Base-by-base conservation (phyloP, 768 basidiomycete species). In the Holtermanniella nyarrowii region DNA sequence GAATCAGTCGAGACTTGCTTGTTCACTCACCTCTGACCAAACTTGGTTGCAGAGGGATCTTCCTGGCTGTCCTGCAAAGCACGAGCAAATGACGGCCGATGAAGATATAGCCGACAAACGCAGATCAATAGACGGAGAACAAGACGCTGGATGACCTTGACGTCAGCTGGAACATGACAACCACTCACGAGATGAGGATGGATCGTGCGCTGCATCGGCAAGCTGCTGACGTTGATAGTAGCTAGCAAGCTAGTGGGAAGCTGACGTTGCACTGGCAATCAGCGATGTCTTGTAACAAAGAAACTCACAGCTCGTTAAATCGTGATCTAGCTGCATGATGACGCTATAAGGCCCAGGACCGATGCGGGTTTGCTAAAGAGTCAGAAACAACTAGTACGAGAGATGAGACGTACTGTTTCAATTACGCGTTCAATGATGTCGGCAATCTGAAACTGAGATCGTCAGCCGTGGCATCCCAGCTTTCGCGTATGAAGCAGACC, bases 401-500 rank as follows among this genome's bases (percentile, higher is more conserved):
- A 10, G 25, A 27, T 12, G 40, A 11, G 23, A 55, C 61, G 46
- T 44, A 63, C 61, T 21, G 61, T 54, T 26, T 68, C 59, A 44
- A 65, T 70, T 27, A 70, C 65, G 42, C 59, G 55, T 48, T 70
- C 69, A 52, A 65, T 59, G 48, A 70, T 42, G 5, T 39, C 44
- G 2, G 65, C 62, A 11, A 68, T 23, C 10, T 49, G 55, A 46
- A 62, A 70, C 59, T 62, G n/a, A n/a, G n/a, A 48, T 2, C 44
- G 20, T 7, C 26, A n/a, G 37, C n/a, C n/a, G n/a, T n/a, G n/a
- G n/a, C n/a, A n/a, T n/a, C n/a, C n/a, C n/a, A n/a, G n/a, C n/a
- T n/a, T n/a, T n/a, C n/a, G n/a, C n/a, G n/a, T n/a, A n/a, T n/a
- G n/a, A n/a, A n/a, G n/a, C n/a, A n/a, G n/a, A 53, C 59, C 47